Conservation (phyloP, 768 basidiomycete genomes). For the Naganishia friedmannii region DNA sequence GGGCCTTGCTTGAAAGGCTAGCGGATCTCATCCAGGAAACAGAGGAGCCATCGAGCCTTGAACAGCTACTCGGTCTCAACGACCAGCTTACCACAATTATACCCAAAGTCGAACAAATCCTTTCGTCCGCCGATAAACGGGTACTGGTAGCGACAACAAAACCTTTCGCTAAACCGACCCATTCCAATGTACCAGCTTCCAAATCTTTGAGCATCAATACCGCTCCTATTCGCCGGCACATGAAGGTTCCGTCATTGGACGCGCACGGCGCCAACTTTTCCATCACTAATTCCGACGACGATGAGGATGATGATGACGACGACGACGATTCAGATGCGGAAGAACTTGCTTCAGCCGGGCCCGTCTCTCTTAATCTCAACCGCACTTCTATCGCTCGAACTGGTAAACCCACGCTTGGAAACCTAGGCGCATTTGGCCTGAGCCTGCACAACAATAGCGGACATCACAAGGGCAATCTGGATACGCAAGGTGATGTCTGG, state of each 20-base stretch:
- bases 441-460: not conserved
- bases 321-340: constrained; percentile 52
- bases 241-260: constrained; percentile 67
- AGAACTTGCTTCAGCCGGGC: constrained; percentile 57
- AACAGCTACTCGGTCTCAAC: constrained; percentile 68
- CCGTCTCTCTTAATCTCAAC: constrained; percentile 11
- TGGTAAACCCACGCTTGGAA: not conserved
- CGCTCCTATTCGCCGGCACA: constrained; percentile 36
- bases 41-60: constrained; percentile 54
- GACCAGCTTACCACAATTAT: constrained; percentile 67
- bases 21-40: constrained; percentile 55
- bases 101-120: constrained; percentile 52
- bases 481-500: not conserved
- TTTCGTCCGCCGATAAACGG: not conserved
- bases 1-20: constrained; percentile 59
- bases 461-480: not conserved
- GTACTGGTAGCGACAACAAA: not conserved
- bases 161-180: constrained; percentile 22
- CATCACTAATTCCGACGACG: constrained; percentile 54
- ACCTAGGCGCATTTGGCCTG: constrained; percentile 13
- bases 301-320: constrained; percentile 52
- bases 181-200: not conserved
- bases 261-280: constrained; percentile 65
- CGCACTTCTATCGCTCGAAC: not conserved
- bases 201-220: constrained; percentile 10